Evolutionary conservation across 805 yeast genomes (phyloP), one percentile per base, ranked within the genome.

Genomic region (Kodamaea kaohsiungensis): DNA sequence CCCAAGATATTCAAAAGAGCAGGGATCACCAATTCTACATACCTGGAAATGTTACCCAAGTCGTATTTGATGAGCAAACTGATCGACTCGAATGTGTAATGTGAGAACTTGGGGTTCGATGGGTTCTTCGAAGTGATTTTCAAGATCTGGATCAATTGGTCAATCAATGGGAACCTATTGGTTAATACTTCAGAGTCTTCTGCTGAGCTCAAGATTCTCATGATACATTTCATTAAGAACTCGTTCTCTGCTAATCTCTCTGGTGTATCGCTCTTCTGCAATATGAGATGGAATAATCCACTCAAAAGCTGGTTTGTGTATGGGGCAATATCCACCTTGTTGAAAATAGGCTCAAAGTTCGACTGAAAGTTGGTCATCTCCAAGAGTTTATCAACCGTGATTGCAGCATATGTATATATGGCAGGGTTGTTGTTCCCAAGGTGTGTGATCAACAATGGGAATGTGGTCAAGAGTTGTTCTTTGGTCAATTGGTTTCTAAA

Each of bases 221-320:
- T 90, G 1, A 90, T 77, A 58, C 96, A 85, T 65, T 87, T 90
- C 86, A 95, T 89, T 65, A 95, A 77, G 66, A 90, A 95, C 66
- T 95, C 99, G 69, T 95, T 95, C 66, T 95, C 98, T 0, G 98
- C 91, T 50, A 96, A 75, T 65, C 91, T 93, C 67, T 91, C 98
- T 0, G 98, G 98, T 0, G 90, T 73, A 2, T 75, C 68, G 8
- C 82, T 78, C 46, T 64, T 59, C 37, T 62, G 51, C 53, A 87
- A 75, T 47, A 93, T 86, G 48, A 90, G 77, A 38, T 79, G 73
- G 61, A 95, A 88, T 46, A 93, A 74, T 56, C 82, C 86, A 38
- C 79, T 79, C 49, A 93, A 73, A 45, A 93, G 70, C 25, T 83
- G 83, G 57, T 83, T 79, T 1, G 83, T 78, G 53, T 69, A 74